phyloP scores from a whole-genome alignment of 2,329 filamentous ascomycete genomes.

The Aspergillus sp. region DNA sequence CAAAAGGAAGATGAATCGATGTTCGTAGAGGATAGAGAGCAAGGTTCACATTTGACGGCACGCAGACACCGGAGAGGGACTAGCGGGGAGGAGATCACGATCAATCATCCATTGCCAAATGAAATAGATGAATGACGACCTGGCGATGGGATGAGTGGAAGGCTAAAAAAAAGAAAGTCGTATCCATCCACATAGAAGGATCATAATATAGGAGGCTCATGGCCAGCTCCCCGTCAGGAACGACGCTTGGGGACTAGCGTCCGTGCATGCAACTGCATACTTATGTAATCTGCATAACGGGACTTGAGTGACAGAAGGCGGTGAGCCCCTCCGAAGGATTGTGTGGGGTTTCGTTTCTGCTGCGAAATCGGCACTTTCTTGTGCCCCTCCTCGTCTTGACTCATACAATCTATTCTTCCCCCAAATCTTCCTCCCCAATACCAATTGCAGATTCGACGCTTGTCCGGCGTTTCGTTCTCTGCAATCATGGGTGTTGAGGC shows the following conservation, averaged over 20 bases:
- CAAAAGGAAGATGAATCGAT: neutral
- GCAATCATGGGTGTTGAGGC: constrained; percentile 35
- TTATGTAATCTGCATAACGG: too few relatives aligned
- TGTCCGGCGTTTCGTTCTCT: constrained; percentile 11
- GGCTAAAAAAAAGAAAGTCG: neutral
- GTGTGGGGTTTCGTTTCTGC: neutral
- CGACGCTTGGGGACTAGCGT: too few relatives aligned
- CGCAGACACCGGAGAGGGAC: neutral
- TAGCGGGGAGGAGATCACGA: neutral
- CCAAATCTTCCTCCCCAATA: neutral
- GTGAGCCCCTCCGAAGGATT: neutral
- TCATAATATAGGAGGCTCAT: too few relatives aligned
- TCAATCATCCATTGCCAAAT: neutral
- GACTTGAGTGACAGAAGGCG: neutral
- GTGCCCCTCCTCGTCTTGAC: constrained; percentile 1
- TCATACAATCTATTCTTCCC: constrained; percentile 3
- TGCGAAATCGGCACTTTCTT: neutral
- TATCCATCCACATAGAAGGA: neutral
- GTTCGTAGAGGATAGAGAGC: neutral
- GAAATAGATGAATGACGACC: neutral
- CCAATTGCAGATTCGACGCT: constrained; percentile 11
- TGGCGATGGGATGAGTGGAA: neutral
- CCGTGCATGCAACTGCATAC: too few relatives aligned
- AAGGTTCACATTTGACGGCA: neutral
- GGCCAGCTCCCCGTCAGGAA: too few relatives aligned